These are phyloP conservation scores for Amylostereum chailletii DNA, from an alignment of 1,284 basidiomycete species.

Conservation along the genomic window DNA sequence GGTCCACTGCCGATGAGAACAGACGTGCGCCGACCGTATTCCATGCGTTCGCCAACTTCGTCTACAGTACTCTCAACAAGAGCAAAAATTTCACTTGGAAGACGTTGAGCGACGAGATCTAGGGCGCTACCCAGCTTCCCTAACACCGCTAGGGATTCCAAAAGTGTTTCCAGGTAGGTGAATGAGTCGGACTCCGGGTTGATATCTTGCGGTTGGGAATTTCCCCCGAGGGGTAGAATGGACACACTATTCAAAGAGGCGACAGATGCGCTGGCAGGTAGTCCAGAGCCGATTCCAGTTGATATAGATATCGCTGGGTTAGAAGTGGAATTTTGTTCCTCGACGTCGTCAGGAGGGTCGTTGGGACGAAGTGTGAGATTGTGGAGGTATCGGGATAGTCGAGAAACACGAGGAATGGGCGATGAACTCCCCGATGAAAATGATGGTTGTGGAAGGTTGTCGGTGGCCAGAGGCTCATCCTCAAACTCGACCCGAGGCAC, in stretches of 20 bases:
- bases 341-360: slow-evolving; percentile 69
- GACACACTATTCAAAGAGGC: slow-evolving; percentile 18
- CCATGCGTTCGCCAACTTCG: slow-evolving; percentile 85
- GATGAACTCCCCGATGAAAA: slow-evolving; percentile 18
- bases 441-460: slow-evolving; percentile 20
- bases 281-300: slow-evolving; percentile 14
- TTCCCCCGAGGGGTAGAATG: slow-evolving; percentile 8
- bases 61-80: slow-evolving; percentile 84
- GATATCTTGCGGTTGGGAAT: not conserved
- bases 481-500: slow-evolving; percentile 55
- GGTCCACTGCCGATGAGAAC: slow-evolving; percentile 19
- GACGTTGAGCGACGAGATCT: slow-evolving; percentile 79
- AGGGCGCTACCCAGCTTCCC: slow-evolving; percentile 84
- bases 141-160: slow-evolving; percentile 88
- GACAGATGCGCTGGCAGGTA: slow-evolving; percentile 17
- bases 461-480: slow-evolving; percentile 28
- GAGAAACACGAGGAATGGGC: slow-evolving; percentile 17
- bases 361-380: slow-evolving; percentile 71
- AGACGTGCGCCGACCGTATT: slow-evolving; percentile 56
- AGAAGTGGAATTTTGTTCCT: slow-evolving; percentile 33
- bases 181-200: slow-evolving; percentile 95
- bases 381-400: slow-evolving; percentile 66
- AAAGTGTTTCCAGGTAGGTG: slow-evolving; percentile 86
- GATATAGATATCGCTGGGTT: slow-evolving; percentile 18
- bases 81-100: slow-evolving; percentile 79